Percentiles rank a stretch among this genome's conserved stretches.
Conservation (phyloP, 257 asterid genomes). For the Cinchona pubescens region DNA sequence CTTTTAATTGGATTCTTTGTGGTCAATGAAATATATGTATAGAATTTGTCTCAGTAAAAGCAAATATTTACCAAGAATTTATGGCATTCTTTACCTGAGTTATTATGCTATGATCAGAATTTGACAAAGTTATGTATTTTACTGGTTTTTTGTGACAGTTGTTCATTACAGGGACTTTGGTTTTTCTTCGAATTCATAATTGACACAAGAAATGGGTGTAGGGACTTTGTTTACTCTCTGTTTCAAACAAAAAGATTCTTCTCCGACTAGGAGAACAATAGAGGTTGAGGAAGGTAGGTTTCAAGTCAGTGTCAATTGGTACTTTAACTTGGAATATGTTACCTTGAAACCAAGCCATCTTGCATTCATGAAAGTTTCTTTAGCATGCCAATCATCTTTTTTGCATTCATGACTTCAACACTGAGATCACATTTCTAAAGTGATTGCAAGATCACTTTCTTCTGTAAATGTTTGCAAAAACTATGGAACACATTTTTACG, state of each 20-base stretch:
- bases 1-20: neutral
- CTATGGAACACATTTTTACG: neutral
- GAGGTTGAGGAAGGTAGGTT: slow-evolving; percentile 58
- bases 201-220: neutral
- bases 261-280: slow-evolving; percentile 24
- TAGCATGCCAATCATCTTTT: neutral
- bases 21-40: neutral
- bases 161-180: neutral
- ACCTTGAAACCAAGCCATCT: too few species aligned
- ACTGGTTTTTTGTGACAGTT: neutral
- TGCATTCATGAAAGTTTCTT: neutral
- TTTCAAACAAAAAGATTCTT: slow-evolving; percentile 19
- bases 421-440: neutral
- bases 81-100: neutral
- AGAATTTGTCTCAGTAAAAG: neutral
- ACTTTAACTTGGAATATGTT: neutral
- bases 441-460: neutral
- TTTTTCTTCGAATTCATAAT: neutral
- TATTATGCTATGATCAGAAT: neutral
- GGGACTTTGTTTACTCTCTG: neutral
- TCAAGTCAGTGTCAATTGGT: slow-evolving; percentile 4
- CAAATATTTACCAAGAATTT: neutral
- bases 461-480: neutral
- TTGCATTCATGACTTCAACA: neutral
- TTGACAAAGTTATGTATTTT: neutral